A percentile compares a stretch with the other conserved stretches of the same genome.
Conservation (phyloP, 139 green algal genomes). For the Picochlorum sp. region DNA sequence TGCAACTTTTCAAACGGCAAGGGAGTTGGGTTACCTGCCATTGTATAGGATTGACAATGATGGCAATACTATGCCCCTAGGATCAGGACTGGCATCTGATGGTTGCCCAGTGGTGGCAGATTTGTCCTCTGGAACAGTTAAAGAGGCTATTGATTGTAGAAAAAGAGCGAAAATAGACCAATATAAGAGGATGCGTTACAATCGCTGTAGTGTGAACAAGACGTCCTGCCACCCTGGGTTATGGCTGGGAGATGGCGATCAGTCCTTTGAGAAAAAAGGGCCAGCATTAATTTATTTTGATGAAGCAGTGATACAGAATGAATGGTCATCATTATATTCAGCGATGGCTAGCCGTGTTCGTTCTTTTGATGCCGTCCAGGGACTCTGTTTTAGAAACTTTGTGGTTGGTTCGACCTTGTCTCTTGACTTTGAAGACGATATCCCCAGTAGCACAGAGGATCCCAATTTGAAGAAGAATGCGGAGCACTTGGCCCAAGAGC, state of each 20-base stretch:
- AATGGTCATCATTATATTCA: constrained; percentile 4
- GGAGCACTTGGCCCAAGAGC: neutral
- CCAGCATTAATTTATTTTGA: neutral
- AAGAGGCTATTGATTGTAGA: neutral
- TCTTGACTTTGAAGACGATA: neutral
- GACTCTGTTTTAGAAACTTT: constrained; percentile 14
- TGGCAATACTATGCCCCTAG: neutral
- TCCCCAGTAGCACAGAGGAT: neutral
- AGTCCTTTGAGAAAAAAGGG: neutral
- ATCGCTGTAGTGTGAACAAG: neutral
- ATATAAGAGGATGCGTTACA: neutral
- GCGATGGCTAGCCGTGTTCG: neutral
- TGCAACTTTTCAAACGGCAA: neutral
- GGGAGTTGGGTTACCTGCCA: constrained; percentile 2
- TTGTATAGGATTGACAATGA: neutral
- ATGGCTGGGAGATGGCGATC: neutral
- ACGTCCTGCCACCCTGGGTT: neutral
- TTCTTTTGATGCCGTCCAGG: neutral
- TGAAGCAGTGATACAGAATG: neutral
- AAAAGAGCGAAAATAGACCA: neutral
- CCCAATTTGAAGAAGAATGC: neutral
- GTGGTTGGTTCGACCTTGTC: constrained; percentile 7
- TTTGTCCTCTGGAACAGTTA: neutral
- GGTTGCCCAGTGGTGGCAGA: constrained; percentile 1
- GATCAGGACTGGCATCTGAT: neutral